Percentiles rank a stretch among this genome's conserved stretches.
Evolutionary conservation across 2,329 filamentous ascomycete genomes (phyloP).

Genomic region (Xylariaceae sp.): DNA sequence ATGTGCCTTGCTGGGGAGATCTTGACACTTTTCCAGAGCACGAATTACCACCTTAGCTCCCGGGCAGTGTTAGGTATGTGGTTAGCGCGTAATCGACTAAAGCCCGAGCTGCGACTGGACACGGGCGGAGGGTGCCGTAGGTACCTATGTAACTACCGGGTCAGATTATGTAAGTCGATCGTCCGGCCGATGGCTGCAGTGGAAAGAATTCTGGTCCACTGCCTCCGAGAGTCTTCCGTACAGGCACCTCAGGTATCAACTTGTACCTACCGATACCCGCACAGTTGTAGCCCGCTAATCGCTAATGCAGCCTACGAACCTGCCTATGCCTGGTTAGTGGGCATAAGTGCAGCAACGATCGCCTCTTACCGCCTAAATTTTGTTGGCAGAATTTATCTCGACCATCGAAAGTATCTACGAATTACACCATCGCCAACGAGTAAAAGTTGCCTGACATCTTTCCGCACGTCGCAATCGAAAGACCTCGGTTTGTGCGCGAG

Average conservation of each 20-base stretch:
- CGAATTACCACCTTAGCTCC: not conserved
- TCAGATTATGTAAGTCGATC: not conserved
- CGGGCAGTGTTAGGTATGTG: not conserved
- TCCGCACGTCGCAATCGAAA: not conserved
- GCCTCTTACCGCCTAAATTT: constrained; percentile 31
- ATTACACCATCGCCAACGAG: not conserved
- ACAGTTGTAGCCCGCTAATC: not conserved
- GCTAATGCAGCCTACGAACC: not conserved
- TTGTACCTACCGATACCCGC: not conserved
- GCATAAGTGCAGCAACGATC: not conserved
- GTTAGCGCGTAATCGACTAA: not conserved
- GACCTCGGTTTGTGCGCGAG: not conserved
- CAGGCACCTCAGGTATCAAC: no score
- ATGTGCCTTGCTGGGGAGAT: constrained; percentile 21
- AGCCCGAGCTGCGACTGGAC: not conserved
- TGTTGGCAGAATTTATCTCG: constrained; percentile 29
- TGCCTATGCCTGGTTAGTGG: not conserved
- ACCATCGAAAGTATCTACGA: not conserved
- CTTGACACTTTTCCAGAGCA: constrained; percentile 32
- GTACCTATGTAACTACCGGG: not conserved
- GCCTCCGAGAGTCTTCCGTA: no score
- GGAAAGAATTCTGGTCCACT: no score
- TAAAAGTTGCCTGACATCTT: not conserved
- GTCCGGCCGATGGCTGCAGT: no score
- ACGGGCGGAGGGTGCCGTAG: no score